Base-by-base conservation (phyloP, 2,329 filamentous ascomycete genomes). In the Colletotrichum orchidophilum region DNA sequence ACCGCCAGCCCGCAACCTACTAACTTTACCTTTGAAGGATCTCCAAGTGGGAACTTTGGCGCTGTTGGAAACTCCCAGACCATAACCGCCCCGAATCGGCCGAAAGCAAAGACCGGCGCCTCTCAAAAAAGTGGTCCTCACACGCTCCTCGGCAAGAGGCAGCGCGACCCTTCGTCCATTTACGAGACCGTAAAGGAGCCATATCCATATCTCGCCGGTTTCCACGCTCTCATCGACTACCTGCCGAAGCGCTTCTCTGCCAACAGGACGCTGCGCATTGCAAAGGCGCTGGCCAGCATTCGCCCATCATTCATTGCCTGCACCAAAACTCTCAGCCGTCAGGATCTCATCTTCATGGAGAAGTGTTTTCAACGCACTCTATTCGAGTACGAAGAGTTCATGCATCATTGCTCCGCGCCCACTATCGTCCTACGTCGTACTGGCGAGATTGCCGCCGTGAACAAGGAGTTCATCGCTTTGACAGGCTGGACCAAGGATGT, bases 261-360 rank as follows among this genome's bases (percentile, higher is more conserved):
- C 13, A 91, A 91, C 74, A 95, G 95, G 81, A 92, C 93, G 0
- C 82, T 96, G 27, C 91, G 92, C 69, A 97, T 98, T 74, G 95
- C 94, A 70, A 94, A 95, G 82, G 93, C 95, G 0, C 87, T 99
- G 63, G 93, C 94, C 7, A 94, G 93, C 54, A 97, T 98, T 75
- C 92, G 96, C 8, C 96, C 96, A 1, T 96, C 95, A 0, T 96
- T 99, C 79, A 96, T 98, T 73, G 92, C 95, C 12, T 97, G 94
- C 73, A 97, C 94, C 24, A 93, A 94, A 77, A 95, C 94, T n/a
- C 85, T 98, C 72, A 95, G 94, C 74, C 87, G 92, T 21, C 92
- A 96, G 77, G 96, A 99, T 80, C 86, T 98, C 31, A 91, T 99
- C 26, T 98, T 98, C 80, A 97, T 97, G 93, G 96, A 99, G 81